Evolutionary conservation across 1,284 basidiomycete species (phyloP).

Genomic region (Cutaneotrichosporon sp.): DNA sequence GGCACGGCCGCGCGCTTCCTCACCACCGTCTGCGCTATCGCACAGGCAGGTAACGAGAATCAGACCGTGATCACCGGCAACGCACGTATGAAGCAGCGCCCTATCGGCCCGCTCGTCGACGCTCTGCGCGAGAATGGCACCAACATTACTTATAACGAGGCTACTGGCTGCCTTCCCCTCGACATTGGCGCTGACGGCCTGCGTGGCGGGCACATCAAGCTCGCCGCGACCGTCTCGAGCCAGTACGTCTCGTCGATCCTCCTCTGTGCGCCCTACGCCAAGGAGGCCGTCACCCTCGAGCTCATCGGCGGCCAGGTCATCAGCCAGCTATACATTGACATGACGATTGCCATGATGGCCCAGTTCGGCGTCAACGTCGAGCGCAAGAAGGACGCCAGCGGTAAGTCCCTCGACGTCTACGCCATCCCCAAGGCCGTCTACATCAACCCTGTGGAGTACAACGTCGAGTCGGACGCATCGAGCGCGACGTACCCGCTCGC

Average conservation of each 20-base stretch:
- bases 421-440: conserved; percentile 82
- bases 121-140: conserved; percentile 82
- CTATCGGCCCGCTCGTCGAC: conserved; percentile 91
- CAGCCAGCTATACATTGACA: conserved; percentile 98
- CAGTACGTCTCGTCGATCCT: conserved; percentile 98
- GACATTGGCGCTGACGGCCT: conserved; percentile 81
- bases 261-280: conserved; percentile 91
- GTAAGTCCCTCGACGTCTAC: conserved; percentile 74
- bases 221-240: conserved; percentile 91
- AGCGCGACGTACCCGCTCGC: conserved; percentile 96
- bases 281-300: conserved; percentile 77
- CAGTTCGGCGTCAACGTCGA: conserved; percentile 83
- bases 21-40: conserved; percentile 89
- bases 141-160: conserved; percentile 73
- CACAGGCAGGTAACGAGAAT: conserved; percentile 54
- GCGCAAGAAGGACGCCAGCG: conserved; percentile 67
- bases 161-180: conserved; percentile 82
- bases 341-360: conserved; percentile 98
- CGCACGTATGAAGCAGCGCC: conserved; percentile 96
- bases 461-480: conserved; percentile 93
- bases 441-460: conserved; percentile 74
- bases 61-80: conserved; percentile 90
- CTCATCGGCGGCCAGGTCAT: conserved; percentile 92
- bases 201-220: conserved; percentile 75
- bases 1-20: conserved; percentile 98